phyloP scores from a whole-genome alignment of 2,329 filamentous ascomycete genomes.

The Verticillium dahliae region DNA sequence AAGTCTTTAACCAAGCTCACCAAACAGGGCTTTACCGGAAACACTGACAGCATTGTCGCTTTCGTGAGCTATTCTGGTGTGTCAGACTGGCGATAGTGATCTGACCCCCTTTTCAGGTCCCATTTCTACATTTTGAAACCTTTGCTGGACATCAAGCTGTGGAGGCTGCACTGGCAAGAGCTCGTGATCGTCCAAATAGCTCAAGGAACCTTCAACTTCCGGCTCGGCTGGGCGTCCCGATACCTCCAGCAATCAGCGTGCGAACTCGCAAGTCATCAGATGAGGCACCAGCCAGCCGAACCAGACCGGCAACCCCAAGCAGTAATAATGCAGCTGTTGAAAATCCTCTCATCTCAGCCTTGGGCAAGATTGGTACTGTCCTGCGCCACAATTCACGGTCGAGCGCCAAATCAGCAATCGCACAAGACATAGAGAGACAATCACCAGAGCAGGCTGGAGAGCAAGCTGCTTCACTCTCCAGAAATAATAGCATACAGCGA shows the following conservation, averaged over 20 bases:
- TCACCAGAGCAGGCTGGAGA: no score
- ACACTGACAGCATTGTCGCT: neutral
- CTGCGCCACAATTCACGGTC: neutral
- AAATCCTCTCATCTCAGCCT: neutral
- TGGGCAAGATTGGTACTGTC: neutral
- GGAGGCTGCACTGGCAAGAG: neutral
- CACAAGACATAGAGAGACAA: no score
- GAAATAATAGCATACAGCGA: no score
- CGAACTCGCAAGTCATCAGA: neutral
- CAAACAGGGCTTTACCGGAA: neutral
- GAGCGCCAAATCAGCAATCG: neutral
- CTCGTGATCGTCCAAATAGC: neutral
- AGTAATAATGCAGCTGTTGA: neutral
- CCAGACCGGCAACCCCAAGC: neutral
- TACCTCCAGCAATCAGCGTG: neutral
- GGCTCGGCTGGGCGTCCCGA: neutral
- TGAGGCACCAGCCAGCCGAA: neutral
- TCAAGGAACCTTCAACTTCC: neutral
- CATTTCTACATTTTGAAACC: constrained; percentile 5
- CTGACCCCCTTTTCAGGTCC: neutral
- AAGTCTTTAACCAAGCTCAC: neutral
- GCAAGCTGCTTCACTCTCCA: no score
- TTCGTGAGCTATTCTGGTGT: neutral
- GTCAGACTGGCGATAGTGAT: neutral
- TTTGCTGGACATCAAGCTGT: neutral